These are phyloP conservation scores for Aphanomyces astaci DNA, from an alignment of 352 stramenopile species.

Conservation along the genomic window DNA sequence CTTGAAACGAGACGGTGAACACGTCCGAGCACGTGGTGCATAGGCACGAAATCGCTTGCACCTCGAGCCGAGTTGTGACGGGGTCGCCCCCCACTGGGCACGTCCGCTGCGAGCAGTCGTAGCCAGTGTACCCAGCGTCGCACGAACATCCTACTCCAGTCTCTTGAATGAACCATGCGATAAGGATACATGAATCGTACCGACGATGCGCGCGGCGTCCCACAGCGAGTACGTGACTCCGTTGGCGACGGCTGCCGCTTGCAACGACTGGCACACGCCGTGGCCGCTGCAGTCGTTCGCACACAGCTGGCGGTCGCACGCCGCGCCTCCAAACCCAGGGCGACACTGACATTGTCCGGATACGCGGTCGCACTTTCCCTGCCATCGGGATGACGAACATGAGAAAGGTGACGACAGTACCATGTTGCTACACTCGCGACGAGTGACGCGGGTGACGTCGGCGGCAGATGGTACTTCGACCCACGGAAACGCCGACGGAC, in stretches of 20 bases:
- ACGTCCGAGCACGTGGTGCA: slow-evolving; percentile 48
- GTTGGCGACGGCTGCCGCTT: slow-evolving; percentile 42
- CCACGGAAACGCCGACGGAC: slow-evolving; percentile 60
- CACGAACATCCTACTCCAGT: slow-evolving; percentile 59
- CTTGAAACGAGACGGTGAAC: slow-evolving; percentile 38
- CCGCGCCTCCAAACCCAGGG: slow-evolving; percentile 50
- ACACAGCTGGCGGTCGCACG: slow-evolving; percentile 64
- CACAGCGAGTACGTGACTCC: slow-evolving; percentile 55
- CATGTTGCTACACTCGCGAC: slow-evolving; percentile 54
- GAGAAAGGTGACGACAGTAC: neutral
- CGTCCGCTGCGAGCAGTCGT: slow-evolving; percentile 71
- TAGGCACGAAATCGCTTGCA: slow-evolving; percentile 68
- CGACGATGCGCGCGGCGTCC: slow-evolving; percentile 78
- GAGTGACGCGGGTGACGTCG: slow-evolving; percentile 37
- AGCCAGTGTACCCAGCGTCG: slow-evolving; percentile 81
- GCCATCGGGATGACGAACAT: neutral
- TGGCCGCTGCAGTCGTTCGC: slow-evolving; percentile 82
- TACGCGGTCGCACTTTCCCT: slow-evolving; percentile 64
- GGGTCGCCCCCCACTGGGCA: slow-evolving; percentile 87
- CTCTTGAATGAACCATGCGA: neutral
- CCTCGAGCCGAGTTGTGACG: slow-evolving; percentile 61
- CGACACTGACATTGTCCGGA: slow-evolving; percentile 78
- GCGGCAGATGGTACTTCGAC: slow-evolving; percentile 38
- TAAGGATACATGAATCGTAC: neutral
- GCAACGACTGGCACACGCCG: slow-evolving; percentile 81